Evolutionary conservation across 1,284 basidiomycete species (phyloP), one percentile per base, ranked within the genome.

Genomic region (Leccinum angustisporum): DNA sequence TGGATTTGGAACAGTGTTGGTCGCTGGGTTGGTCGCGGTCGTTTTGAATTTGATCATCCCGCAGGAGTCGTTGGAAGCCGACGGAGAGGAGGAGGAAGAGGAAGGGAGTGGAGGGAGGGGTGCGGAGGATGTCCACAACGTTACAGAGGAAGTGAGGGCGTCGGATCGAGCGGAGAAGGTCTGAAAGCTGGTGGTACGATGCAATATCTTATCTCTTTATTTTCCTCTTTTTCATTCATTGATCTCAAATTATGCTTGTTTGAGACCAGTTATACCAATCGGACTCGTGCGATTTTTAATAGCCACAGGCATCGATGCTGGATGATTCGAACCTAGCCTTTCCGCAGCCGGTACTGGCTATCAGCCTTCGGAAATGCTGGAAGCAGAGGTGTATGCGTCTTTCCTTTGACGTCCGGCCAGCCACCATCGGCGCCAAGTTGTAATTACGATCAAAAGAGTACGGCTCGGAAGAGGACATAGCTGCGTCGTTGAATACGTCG

Each of bases 31-130:
- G 60, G 82, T 89, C 3, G 88, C 87, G 2, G 81, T 83, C 9
- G 61, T 88, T 8, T 78, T 92, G 21, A 92, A 91, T 69, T 71
- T 85, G 54, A 80, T 91, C 8, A 71, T 93, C 30, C 88, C 89
- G 0, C 72, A 77, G 48, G 85, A 87, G 38, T 8, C 4, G 7
- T 5, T 31, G 10, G 30, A 57, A 5, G 30, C 27, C 2, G 66
- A 56, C 3, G 65, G 60, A 14, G 72, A 73, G 2, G 66, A 69
- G 14, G 72, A 70, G 33, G 53, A 27, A 4, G 7, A 1, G 16
- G 54, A 36, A 21, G 31, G 5, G 2, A 8, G 18, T 54, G 33
- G 18, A 3, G 33, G 13, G 33, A 16, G 71, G 72, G 2, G 66
- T 68, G 14, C 71, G 9, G 72, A 71, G 11, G 74, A 71, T 6